Conservation (phyloP, 768 basidiomycete species). For the Porphyrellus cyaneotinctus region DNA sequence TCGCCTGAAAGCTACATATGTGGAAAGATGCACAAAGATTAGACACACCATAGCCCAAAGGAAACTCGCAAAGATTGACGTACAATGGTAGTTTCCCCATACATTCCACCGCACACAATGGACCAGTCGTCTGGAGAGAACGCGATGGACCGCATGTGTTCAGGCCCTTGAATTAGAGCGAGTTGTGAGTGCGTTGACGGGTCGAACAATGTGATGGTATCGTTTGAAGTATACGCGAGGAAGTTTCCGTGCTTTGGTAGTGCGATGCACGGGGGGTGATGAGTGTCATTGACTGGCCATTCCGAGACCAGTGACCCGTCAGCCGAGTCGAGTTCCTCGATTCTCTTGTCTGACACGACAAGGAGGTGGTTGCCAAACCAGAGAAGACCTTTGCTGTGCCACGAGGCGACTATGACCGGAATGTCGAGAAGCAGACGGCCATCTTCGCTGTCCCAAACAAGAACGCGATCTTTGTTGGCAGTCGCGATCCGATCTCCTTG, state of each 20-base stretch:
- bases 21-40: not conserved
- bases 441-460: not conserved
- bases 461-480: not conserved
- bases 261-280: too few relatives aligned
- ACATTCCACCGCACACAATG: not conserved
- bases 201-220: slow-evolving; percentile 1
- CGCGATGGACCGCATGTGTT: not conserved
- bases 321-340: not conserved
- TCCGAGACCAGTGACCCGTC: not conserved
- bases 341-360: not conserved
- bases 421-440: not conserved
- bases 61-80: not conserved
- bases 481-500: not conserved
- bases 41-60: not conserved
- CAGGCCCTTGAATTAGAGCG: not conserved
- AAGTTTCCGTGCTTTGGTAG: too few relatives aligned
- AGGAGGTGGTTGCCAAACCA: slow-evolving; percentile 6
- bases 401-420: not conserved
- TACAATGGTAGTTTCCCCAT: not conserved
- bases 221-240: too few relatives aligned
- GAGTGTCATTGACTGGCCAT: not conserved
- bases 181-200: not conserved
- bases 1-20: not conserved
- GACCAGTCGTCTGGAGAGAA: not conserved
- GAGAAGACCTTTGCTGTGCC: not conserved